These are phyloP conservation scores for Chenopodium suecicum DNA, from an alignment of 148 eudicot species.

Conservation along the genomic window DNA sequence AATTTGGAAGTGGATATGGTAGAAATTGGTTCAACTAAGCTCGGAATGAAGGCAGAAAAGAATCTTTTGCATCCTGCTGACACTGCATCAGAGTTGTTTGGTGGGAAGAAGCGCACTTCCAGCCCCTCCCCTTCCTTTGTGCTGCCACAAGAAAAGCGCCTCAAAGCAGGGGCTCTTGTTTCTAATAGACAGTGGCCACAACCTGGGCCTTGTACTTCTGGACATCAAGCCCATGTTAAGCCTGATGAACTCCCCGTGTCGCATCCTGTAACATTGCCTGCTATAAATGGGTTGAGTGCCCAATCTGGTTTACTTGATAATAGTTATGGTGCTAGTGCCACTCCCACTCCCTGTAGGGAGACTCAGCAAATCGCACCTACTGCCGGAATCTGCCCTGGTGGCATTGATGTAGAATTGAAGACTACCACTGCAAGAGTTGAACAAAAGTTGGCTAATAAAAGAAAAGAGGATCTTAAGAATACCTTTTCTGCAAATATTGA, in stretches of 20 bases:
- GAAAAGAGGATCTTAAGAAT: not conserved
- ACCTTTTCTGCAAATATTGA: not conserved
- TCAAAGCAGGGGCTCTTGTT: not conserved
- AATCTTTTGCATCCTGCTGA: not conserved
- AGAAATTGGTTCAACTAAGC: not conserved
- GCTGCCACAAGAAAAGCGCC: conserved; percentile 12
- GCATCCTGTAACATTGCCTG: conserved; percentile 8
- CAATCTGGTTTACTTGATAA: not conserved
- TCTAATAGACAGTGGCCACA: not conserved
- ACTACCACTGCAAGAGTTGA: not conserved
- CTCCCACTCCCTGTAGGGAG: not conserved
- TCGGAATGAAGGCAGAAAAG: not conserved
- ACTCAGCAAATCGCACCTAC: not conserved
- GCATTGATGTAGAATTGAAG: not conserved
- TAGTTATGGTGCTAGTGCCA: not conserved
- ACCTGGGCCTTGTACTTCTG: conserved; percentile 1
- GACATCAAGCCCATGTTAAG: not conserved
- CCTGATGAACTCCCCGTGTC: not conserved
- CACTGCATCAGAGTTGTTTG: not conserved
- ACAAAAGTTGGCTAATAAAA: not conserved
- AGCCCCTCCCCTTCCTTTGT: conserved; percentile 1
- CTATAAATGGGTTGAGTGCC: not conserved
- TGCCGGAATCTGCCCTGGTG: not conserved
- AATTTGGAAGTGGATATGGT: not conserved
- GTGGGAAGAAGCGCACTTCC: conserved; percentile 10